Evolutionary conservation across 306 rosid genomes (phyloP).

Genomic region (Cyamopsis tetragonoloba): DNA sequence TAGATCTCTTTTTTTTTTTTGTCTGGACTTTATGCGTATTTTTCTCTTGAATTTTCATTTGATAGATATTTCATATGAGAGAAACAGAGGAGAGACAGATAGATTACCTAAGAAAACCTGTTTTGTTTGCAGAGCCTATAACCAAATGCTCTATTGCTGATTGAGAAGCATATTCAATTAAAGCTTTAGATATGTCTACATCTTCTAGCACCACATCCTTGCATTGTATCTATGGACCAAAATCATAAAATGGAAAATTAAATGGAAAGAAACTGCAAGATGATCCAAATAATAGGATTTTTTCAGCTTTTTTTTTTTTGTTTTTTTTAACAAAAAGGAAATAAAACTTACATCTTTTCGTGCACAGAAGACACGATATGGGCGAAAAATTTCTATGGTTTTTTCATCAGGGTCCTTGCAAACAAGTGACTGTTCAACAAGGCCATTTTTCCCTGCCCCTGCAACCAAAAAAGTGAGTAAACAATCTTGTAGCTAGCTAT

Average conservation of each 20-base stretch:
- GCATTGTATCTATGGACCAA: conserved; percentile 56
- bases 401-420: conserved; percentile 52
- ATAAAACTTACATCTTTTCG: conserved; percentile 71
- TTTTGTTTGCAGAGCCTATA: conserved; percentile 66
- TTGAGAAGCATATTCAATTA: conserved; percentile 56
- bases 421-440: conserved; percentile 7
- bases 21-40: too few relatives aligned
- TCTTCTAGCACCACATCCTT: conserved; percentile 72
- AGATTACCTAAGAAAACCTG: conserved; percentile 64
- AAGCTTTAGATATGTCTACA: conserved; percentile 54
- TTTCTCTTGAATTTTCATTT: too few relatives aligned
- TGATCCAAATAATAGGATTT: neutral
- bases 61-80: too few relatives aligned
- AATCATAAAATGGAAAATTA: neutral
- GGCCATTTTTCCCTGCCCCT: conserved; percentile 33
- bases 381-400: conserved; percentile 61
- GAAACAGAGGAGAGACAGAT: neutral
- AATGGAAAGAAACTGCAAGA: conserved; percentile 1
- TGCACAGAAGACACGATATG: conserved; percentile 84
- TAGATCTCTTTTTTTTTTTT: too few relatives aligned
- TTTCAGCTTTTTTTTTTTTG: neutral
- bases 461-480: conserved; percentile 18
- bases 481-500: neutral
- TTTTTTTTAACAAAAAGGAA: neutral
- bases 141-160: conserved; percentile 72